Conservation (phyloP, 2,329 filamentous ascomycete genomes). For the Pseudogymnoascus sp. region DNA sequence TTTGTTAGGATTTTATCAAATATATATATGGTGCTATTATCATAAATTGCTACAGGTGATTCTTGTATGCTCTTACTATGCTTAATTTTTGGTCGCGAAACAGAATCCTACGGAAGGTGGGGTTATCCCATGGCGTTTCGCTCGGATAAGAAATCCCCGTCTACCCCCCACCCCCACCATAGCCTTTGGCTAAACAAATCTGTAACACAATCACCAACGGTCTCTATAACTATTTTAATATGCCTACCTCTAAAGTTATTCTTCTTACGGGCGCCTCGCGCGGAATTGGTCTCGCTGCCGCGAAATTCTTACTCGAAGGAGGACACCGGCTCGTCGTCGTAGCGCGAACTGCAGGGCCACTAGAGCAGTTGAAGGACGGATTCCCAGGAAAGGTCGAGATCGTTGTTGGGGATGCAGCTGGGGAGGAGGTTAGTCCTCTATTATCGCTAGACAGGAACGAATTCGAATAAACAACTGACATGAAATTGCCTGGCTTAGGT, state of each 20-base stretch:
- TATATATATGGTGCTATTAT: background rate
- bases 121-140: background rate
- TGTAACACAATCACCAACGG: background rate
- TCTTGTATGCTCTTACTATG: background rate
- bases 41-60: background rate
- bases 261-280: conserved; percentile 60
- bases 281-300: conserved; percentile 51
- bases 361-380: conserved; percentile 43
- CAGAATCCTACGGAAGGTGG: background rate
- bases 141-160: background rate
- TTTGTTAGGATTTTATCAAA: background rate
- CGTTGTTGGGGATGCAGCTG: conserved; percentile 39
- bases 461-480: background rate
- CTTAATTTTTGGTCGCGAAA: background rate
- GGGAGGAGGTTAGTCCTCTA: background rate
- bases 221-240: conserved; percentile 10
- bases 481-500: conserved; percentile 27
- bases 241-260: conserved; percentile 54
- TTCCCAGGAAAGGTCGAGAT: conserved; percentile 47
- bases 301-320: conserved; percentile 41
- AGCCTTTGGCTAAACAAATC: background rate
- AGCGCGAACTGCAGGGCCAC: conserved; percentile 42
- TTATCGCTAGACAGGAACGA: background rate
- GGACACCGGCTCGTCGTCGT: conserved; percentile 51
- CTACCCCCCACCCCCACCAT: background rate